phyloP scores from a whole-genome alignment of 306 rosid species.

The Vigna hirtella region DNA sequence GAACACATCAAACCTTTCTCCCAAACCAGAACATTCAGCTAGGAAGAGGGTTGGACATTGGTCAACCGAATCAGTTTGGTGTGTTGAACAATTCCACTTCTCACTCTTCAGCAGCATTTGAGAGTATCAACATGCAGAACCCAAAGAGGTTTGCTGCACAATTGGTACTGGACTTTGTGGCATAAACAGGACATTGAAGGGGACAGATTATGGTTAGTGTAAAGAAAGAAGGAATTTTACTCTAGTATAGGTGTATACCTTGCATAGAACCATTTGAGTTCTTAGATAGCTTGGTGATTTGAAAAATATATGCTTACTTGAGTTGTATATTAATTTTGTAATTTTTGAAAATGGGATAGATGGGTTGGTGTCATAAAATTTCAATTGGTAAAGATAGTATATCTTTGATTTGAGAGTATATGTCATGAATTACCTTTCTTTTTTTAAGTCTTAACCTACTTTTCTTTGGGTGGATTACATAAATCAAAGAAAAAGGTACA shows the following conservation, averaged over 20 bases:
- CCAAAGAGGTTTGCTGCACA: conserved; percentile 93
- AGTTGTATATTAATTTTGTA: conserved; percentile 93
- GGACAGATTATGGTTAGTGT: conserved; percentile 57
- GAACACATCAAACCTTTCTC: conserved; percentile 72
- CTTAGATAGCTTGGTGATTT: conserved; percentile 78
- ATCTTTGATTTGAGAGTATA: conserved; percentile 50
- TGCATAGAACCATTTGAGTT: conserved; percentile 74
- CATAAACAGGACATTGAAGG: conserved; percentile 49
- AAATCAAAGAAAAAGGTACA: neutral
- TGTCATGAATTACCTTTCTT: neutral
- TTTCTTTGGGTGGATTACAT: neutral
- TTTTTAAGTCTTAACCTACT: neutral
- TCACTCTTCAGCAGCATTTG: conserved; percentile 82
- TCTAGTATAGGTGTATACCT: conserved; percentile 84
- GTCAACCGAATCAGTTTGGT: conserved; percentile 72
- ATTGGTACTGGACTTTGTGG: conserved; percentile 88
- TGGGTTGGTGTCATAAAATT: conserved; percentile 72
- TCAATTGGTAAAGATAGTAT: conserved; percentile 55
- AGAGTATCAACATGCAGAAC: conserved; percentile 84
- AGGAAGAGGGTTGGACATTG: conserved; percentile 76
- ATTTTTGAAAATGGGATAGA: conserved; percentile 69
- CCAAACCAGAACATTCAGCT: conserved; percentile 74
- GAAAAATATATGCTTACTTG: conserved; percentile 66
- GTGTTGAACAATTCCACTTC: conserved; percentile 62
- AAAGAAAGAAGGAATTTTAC: conserved; percentile 72